These are phyloP conservation scores for Vitrella brassicaformis DNA, from an alignment of 73 alveolate genomes.

Conservation along the genomic window DNA sequence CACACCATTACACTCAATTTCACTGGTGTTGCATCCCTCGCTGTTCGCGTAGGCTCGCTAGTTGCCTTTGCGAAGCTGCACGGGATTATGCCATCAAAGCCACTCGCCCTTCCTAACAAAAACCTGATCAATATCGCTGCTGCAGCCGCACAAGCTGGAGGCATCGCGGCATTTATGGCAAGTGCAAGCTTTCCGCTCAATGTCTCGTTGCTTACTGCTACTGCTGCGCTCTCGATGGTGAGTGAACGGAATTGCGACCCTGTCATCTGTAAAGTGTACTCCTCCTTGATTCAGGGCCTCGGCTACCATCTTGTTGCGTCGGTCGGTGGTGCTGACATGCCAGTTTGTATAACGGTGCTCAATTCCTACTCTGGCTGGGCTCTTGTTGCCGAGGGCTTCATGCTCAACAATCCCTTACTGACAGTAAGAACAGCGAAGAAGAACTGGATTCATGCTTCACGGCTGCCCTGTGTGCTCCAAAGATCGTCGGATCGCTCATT, in stretches of 20 bases:
- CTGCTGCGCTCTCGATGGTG: constrained; percentile 25
- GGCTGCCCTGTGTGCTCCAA: too few species aligned
- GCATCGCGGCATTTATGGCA: background rate
- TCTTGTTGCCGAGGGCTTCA: constrained; percentile 52
- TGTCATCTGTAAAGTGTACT: background rate
- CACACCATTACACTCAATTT: background rate
- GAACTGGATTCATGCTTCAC: too few species aligned
- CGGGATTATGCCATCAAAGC: constrained; percentile 17
- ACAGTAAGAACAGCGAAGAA: too few species aligned
- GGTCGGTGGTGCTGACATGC: constrained; percentile 71
- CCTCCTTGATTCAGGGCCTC: constrained; percentile 2
- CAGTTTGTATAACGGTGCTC: constrained; percentile 62
- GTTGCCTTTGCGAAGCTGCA: constrained; percentile 33
- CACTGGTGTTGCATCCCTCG: background rate
- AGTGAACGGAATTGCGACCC: background rate
- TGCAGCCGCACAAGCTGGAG: background rate
- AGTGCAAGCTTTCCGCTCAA: background rate
- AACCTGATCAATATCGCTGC: background rate
- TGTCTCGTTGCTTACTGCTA: background rate
- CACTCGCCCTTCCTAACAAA: constrained; percentile 22
- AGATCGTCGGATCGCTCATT: constrained; percentile 56
- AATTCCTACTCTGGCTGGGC: constrained; percentile 65
- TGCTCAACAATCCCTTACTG: constrained; percentile 12
- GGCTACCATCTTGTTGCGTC: constrained; percentile 36
- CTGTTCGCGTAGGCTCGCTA: background rate